These are phyloP conservation scores for Schizothecium vesticola DNA, from an alignment of 495 filamentous ascomycete genomes.

Conservation along the genomic window DNA sequence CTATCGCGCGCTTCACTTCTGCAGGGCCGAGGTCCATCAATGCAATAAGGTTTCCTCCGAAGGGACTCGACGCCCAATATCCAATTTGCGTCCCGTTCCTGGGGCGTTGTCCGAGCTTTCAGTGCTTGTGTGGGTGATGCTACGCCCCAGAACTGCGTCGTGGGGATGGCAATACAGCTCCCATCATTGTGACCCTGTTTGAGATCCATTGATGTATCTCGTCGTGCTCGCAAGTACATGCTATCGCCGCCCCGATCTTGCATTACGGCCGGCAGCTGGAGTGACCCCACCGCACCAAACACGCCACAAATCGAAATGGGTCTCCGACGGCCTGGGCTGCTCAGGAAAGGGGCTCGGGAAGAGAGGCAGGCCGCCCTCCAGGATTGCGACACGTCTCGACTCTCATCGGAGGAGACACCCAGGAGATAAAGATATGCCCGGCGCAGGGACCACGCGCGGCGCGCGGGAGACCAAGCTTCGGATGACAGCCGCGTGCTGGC, in stretches of 20 bases:
- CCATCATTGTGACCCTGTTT: not conserved
- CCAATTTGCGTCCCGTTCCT: not conserved
- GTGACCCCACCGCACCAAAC: not conserved
- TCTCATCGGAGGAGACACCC: not conserved
- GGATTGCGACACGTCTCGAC: not conserved
- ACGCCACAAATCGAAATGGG: not conserved
- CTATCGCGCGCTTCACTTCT: not conserved
- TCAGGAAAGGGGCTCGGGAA: not conserved
- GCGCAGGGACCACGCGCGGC: constrained; percentile 1
- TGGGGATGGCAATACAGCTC: not conserved
- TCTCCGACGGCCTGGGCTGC: not conserved
- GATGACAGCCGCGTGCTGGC: constrained; percentile 2
- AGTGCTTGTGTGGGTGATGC: not conserved
- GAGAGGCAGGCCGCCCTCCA: not conserved
- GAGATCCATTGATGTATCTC: not conserved
- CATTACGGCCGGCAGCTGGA: not conserved
- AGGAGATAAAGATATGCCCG: constrained; percentile 1
- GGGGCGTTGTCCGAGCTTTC: not conserved
- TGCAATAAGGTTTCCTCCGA: not conserved
- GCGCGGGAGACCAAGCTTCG: constrained; percentile 3
- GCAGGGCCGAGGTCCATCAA: not conserved
- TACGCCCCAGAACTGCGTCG: not conserved
- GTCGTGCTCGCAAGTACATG: not conserved
- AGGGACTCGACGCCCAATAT: not conserved
- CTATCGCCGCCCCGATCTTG: not conserved